Evolutionary conservation across 805 yeast genomes (phyloP).

Genomic region (Wickerhamiella kurtzmanii): DNA sequence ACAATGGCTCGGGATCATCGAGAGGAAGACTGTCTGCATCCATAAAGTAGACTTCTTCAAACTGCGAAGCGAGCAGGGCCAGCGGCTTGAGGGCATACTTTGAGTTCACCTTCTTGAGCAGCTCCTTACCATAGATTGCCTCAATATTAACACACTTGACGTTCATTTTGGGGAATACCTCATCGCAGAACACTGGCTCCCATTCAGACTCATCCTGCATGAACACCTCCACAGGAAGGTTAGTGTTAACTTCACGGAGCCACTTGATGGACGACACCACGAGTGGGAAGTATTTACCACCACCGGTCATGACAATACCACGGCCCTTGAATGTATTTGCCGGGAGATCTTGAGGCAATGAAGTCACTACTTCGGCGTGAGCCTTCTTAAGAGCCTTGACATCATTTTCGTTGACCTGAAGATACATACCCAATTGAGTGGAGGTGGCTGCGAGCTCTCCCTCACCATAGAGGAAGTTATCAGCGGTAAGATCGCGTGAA

Average conservation of each 20-base stretch:
- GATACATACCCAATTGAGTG: constrained; percentile 9
- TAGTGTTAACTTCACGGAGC: constrained; percentile 46
- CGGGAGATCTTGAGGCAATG: constrained; percentile 9
- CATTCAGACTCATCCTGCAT: constrained; percentile 59
- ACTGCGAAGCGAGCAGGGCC: constrained; percentile 58
- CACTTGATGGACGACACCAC: constrained; percentile 51
- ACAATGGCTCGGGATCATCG: constrained; percentile 46
- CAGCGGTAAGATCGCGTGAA: constrained; percentile 30
- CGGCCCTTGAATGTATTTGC: constrained; percentile 24
- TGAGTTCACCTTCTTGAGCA: constrained; percentile 36
- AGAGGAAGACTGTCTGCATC: constrained; percentile 72
- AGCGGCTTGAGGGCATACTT: constrained; percentile 56
- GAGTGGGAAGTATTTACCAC: constrained; percentile 64
- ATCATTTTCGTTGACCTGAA: constrained; percentile 12
- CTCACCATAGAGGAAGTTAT: constrained; percentile 18
- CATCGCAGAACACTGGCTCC: constrained; percentile 57
- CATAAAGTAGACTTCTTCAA: constrained; percentile 54
- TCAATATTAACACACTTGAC: constrained; percentile 57
- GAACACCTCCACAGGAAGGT: constrained; percentile 71
- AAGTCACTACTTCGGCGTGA: constrained; percentile 9
- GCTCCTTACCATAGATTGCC: constrained; percentile 44
- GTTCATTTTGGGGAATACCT: constrained; percentile 44
- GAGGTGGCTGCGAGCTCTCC: constrained; percentile 13
- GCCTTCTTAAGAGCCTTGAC: constrained; percentile 5
- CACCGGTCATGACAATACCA: constrained; percentile 63